phyloP scores from a whole-genome alignment of 106 monocot genomes.

The Chionographis japonica region DNA sequence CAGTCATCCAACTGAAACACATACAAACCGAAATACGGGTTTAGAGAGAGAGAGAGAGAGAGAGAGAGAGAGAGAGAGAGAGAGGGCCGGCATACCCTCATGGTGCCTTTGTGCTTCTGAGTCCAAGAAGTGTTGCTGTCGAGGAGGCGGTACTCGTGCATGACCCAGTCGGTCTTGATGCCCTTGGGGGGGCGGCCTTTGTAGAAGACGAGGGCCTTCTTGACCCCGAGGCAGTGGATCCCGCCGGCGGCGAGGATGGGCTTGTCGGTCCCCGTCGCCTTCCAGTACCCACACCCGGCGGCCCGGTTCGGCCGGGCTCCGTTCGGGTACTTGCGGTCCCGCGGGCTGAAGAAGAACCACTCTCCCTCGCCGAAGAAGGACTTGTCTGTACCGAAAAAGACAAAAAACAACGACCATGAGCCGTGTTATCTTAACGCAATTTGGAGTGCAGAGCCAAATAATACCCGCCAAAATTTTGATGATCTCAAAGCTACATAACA shows the following conservation, averaged over 20 bases:
- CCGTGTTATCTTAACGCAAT: too few relatives aligned
- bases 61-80: background rate
- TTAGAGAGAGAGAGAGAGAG: too few relatives aligned
- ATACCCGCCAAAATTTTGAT: too few relatives aligned
- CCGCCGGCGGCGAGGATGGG: conserved; percentile 29
- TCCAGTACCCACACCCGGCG: conserved; percentile 36
- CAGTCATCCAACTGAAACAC: conserved; percentile 36
- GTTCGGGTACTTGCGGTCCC: conserved; percentile 42
- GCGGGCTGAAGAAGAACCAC: conserved; percentile 51
- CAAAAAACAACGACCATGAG: background rate
- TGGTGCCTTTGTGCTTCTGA: conserved; percentile 1
- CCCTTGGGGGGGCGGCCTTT: conserved; percentile 38
- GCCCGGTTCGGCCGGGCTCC: conserved; percentile 34
- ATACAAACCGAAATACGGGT: background rate
- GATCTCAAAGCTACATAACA: too few relatives aligned
- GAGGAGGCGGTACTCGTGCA: conserved; percentile 65
- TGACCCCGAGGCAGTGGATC: conserved; percentile 34
- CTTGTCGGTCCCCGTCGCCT: conserved; percentile 44
- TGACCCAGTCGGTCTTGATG: conserved; percentile 59
- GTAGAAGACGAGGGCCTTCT: conserved; percentile 47
- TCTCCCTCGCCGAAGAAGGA: conserved; percentile 43
- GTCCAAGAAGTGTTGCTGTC: background rate
- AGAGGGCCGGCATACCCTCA: conserved; percentile 18
- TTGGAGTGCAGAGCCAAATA: too few relatives aligned
- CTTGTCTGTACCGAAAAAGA: conserved; percentile 17